phyloP scores from a whole-genome alignment of 2,329 filamentous ascomycete species.

The Kalaharituber pfeilii region DNA sequence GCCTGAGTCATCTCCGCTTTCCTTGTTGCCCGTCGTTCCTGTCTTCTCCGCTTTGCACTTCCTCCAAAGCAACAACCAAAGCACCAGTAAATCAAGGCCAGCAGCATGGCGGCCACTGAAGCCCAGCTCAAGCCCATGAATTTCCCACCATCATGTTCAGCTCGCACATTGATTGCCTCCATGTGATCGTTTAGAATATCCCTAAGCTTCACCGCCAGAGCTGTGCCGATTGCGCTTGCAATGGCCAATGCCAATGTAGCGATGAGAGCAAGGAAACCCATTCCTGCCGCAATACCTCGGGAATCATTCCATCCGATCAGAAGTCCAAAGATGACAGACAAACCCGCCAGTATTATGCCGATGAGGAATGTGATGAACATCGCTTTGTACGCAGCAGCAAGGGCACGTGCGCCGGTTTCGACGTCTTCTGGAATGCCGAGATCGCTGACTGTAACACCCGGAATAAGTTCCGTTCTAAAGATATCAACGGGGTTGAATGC shows the following conservation, averaged over 20 bases:
- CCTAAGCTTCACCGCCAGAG: slow-evolving; percentile 10
- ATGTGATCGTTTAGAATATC: slow-evolving; percentile 15
- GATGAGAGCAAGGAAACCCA: slow-evolving; percentile 10
- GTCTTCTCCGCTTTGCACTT: neutral
- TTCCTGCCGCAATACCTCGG: slow-evolving; percentile 5
- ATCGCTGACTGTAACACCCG: slow-evolving; percentile 10
- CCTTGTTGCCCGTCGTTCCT: neutral
- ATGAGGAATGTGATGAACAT: slow-evolving; percentile 16
- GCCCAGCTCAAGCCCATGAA: slow-evolving; percentile 18
- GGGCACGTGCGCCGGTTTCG: slow-evolving; percentile 4
- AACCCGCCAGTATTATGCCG: slow-evolving; percentile 7
- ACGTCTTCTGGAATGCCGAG: slow-evolving; percentile 14
- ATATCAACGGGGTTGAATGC: slow-evolving; percentile 15
- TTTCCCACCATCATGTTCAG: slow-evolving; percentile 1
- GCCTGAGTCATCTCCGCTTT: too few relatives aligned
- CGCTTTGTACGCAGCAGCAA: slow-evolving; percentile 12
- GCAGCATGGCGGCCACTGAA: slow-evolving; percentile 8
- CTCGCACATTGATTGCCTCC: slow-evolving; percentile 4
- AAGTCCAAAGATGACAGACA: slow-evolving; percentile 11
- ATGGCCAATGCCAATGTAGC: slow-evolving; percentile 6
- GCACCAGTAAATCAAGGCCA: slow-evolving; percentile 13
- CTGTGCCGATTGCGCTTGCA: slow-evolving; percentile 13
- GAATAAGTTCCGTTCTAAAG: slow-evolving; percentile 7
- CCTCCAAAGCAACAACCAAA: slow-evolving; percentile 8
- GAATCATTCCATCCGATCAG: slow-evolving; percentile 3